A percentile compares a stretch with the other conserved stretches of the same genome.
Conservation (phyloP, 208 protist genomes). For the Lotmaria passim region DNA sequence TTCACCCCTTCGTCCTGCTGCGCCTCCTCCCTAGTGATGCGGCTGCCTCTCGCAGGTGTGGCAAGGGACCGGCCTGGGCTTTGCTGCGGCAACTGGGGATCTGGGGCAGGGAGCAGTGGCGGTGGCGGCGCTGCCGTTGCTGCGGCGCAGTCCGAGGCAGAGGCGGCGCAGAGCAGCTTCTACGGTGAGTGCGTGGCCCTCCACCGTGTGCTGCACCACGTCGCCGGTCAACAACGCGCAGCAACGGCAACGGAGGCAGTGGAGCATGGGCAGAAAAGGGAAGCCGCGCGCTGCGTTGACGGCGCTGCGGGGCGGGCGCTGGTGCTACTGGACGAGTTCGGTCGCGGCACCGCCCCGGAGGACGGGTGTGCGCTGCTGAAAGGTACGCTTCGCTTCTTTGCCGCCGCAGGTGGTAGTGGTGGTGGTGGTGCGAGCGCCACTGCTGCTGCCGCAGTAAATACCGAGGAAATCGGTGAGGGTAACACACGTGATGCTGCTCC, state of each 20-base stretch:
- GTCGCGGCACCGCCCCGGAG: slow-evolving; percentile 89
- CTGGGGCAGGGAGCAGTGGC: too few relatives aligned
- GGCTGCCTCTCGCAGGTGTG: not conserved
- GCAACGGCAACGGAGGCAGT: not conserved
- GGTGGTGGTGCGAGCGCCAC: too few relatives aligned
- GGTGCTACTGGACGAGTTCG: slow-evolving; percentile 95
- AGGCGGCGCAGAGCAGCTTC: slow-evolving; percentile 53
- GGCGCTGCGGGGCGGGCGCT: slow-evolving; percentile 48
- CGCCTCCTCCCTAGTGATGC: not conserved
- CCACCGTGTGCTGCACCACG: slow-evolving; percentile 64
- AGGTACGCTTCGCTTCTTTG: slow-evolving; percentile 59
- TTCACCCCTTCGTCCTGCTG: slow-evolving; percentile 36
- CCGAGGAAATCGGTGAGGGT: too few relatives aligned
- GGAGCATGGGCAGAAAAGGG: too few relatives aligned
- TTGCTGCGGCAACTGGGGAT: too few relatives aligned
- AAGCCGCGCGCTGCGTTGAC: slow-evolving; percentile 8
- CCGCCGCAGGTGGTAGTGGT: not conserved
- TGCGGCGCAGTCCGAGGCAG: slow-evolving; percentile 8
- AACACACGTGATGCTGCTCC: too few relatives aligned
- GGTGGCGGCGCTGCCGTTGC: too few relatives aligned
- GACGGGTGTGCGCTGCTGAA: slow-evolving; percentile 88
- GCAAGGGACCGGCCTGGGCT: too few relatives aligned
- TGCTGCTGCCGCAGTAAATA: not conserved
- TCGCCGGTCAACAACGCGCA: slow-evolving; percentile 26
- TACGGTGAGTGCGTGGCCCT: slow-evolving; percentile 68